Evolutionary conservation across 371 early-diverging fungal species (phyloP), one percentile per base, ranked within the genome.

Genomic region (Fennellomyces sp.): DNA sequence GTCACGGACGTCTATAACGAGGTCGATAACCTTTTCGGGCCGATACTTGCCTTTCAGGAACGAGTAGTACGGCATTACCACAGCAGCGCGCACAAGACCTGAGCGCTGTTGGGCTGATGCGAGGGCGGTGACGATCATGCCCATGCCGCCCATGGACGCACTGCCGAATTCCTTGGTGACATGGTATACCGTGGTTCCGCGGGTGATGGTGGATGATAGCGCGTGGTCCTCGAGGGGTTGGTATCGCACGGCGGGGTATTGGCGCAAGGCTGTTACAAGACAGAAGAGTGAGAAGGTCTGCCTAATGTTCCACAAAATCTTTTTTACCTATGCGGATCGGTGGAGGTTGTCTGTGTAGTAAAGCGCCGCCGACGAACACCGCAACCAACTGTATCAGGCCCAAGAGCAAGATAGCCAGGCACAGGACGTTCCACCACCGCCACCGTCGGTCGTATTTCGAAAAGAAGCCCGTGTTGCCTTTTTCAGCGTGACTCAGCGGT

Each of bases 41-140:
- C 61, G 48, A 51, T 65, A 19, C 26, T 67, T 70, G 38, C 72
- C 60, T 60, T 79, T 69, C 61, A 82, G 63, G 69, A 80, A 78
- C 3, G 84, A 73, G 62, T 88, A 88, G 38, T 74, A 79, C 2
- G 88, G 88, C 79, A 88, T 79, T 5, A 88, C 76, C 4, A 88
- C 63, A 15, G 83, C 81, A 10, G 85, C 82, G 15, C 82, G 70
- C 19, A 80, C 70, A 2, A 63, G 28, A 1, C 75, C 74, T 2
- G 81, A 72, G 3, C 69, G 68, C 56, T 85, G 82, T 36, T 88
- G 88, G 5, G 86, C 86, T 15, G 76, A 58, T 4, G 86, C 82
- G 10, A 88, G 68, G 2, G 84, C 82, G 12, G 88, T 88, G n/a
- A 86, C 81, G 5, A 84, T 77, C 72, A 76, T 78, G 15, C 88